A percentile compares a stretch with the other conserved stretches of the same genome.
These are phyloP conservation scores for Colletotrichum gloeosporioides DNA, from an alignment of 2,329 filamentous ascomycete genomes.

Conservation along the genomic window DNA sequence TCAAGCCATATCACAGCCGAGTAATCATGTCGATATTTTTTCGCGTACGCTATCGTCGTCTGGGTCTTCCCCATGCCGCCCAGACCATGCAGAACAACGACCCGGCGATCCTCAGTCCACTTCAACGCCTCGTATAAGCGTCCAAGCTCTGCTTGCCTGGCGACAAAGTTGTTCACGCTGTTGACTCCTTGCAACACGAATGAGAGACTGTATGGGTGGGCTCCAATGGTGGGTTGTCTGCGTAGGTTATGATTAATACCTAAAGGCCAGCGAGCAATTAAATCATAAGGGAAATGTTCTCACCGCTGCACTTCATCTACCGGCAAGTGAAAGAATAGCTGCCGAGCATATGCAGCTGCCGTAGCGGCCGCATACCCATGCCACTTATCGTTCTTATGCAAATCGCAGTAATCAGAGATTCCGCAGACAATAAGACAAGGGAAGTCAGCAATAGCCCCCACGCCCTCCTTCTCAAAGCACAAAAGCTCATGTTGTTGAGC, in stretches of 20 bases:
- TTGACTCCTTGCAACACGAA: not conserved
- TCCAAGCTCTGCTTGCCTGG: not conserved
- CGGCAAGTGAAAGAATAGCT: constrained; percentile 22
- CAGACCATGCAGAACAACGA: constrained; percentile 41
- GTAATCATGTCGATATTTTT: constrained; percentile 37
- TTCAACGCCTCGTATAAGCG: not conserved
- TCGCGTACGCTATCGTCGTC: constrained; percentile 40
- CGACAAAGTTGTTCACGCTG: not conserved
- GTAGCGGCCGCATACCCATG: constrained; percentile 10
- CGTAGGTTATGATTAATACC: too few relatives aligned
- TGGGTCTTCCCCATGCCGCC: constrained; percentile 54
- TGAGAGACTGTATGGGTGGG: not conserved
- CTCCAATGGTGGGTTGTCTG: not conserved
- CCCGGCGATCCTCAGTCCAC: constrained; percentile 8
- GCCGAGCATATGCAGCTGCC: constrained; percentile 21
- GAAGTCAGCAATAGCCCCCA: constrained; percentile 18
- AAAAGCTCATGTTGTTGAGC: constrained; percentile 10
- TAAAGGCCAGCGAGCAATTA: too few relatives aligned
- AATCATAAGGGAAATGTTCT: not conserved
- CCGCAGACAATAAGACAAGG: constrained; percentile 22
- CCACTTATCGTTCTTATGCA: constrained; percentile 20
- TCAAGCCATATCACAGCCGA: constrained; percentile 49
- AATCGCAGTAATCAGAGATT: constrained; percentile 24
- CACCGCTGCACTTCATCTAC: not conserved
- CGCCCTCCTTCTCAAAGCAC: constrained; percentile 26